Percentiles rank a stretch among this genome's conserved stretches.
Conservation (phyloP, 306 rosid species). For the Leucaena leucocephala region DNA sequence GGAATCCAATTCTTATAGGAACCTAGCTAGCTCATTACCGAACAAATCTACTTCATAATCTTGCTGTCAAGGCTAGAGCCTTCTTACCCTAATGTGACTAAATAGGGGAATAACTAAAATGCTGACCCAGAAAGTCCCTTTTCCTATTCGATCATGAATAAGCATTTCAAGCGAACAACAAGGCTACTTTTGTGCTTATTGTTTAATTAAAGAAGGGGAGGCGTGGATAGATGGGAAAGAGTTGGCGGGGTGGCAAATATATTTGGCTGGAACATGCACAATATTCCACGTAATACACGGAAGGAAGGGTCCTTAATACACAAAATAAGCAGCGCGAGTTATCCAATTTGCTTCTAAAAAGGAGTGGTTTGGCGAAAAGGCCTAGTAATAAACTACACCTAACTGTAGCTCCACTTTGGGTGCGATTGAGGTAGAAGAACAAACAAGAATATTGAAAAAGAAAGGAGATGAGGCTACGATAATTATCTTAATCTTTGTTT, state of each 20-base stretch:
- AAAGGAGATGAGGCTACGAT: no score
- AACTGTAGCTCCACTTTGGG: conserved; percentile 48
- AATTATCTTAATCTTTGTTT: no score
- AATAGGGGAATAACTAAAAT: not conserved
- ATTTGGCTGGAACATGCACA: conserved; percentile 56
- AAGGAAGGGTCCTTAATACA: conserved; percentile 39
- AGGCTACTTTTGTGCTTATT: conserved; percentile 39
- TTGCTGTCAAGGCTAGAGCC: conserved; percentile 11
- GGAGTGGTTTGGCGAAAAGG: conserved; percentile 51
- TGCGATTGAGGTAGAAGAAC: not conserved
- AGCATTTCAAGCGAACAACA: conserved; percentile 31
- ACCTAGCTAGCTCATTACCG: conserved; percentile 15
- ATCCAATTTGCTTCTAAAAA: conserved; percentile 39
- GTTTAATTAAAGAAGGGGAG: conserved; percentile 16
- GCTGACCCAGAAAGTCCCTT: conserved; percentile 37
- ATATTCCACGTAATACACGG: conserved; percentile 30
- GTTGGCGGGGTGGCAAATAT: conserved; percentile 48
- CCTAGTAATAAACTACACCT: conserved; percentile 14
- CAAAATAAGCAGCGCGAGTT: not conserved
- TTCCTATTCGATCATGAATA: not conserved
- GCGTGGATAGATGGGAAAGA: conserved; percentile 40
- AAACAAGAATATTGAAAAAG: no score
- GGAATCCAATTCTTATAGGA: conserved; percentile 1
- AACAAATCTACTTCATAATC: conserved; percentile 1
- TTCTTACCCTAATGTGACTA: not conserved